phyloP scores from a whole-genome alignment of 2,329 filamentous ascomycete genomes.

The Bipolaris victoriae region DNA sequence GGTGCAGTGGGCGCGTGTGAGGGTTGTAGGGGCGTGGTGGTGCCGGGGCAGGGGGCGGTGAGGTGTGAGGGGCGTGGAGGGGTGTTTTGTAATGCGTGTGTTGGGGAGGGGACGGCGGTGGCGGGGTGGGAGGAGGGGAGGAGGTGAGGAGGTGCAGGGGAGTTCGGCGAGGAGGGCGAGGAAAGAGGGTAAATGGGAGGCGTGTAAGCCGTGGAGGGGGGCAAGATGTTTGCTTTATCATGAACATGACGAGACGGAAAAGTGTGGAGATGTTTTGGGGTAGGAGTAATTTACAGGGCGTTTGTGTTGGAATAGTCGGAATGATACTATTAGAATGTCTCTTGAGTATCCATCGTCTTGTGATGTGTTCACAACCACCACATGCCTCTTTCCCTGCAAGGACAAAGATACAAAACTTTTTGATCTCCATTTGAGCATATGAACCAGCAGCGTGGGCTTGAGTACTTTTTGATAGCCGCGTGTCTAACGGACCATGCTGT shows the following conservation, averaged over 20 bases:
- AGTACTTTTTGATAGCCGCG: too few species aligned
- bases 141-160: conserved; percentile 3
- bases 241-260: conserved; percentile 47
- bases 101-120: conserved; percentile 41
- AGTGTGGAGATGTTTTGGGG: conserved; percentile 33
- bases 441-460: too few species aligned
- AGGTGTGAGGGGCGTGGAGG: conserved; percentile 51
- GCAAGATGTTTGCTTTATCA: conserved; percentile 46
- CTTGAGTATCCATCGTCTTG: too few species aligned
- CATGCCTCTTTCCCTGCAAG: too few species aligned
- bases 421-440: too few species aligned
- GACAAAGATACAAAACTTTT: too few species aligned
- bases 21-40: conserved; percentile 47
- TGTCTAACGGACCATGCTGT: too few species aligned
- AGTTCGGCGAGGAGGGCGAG: conserved; percentile 23
- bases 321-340: too few species aligned
- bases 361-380: too few species aligned
- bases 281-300: too few species aligned
- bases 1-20: conserved; percentile 46
- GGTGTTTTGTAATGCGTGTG: conserved; percentile 52
- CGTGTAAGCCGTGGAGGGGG: conserved; percentile 48
- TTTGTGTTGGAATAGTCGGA: too few species aligned
- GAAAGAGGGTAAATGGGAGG: conserved; percentile 41
- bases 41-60: conserved; percentile 47
- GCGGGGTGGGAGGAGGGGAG: conserved; percentile 28